phyloP scores from a whole-genome alignment of 495 filamentous ascomycete species.

The Eremomyces bilateralis region DNA sequence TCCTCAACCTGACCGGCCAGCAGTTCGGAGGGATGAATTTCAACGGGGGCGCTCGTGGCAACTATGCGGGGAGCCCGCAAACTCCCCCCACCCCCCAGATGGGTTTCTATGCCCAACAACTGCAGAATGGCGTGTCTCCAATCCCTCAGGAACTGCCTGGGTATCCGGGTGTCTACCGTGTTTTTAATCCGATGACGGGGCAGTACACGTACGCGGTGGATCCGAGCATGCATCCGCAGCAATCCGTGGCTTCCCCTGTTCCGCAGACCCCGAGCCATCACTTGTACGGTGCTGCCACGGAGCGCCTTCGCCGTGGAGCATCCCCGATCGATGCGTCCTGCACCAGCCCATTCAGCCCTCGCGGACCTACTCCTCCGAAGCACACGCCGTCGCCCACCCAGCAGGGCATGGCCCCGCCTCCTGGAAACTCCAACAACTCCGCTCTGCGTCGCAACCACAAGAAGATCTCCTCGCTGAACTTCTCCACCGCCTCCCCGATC shows the following conservation, averaged over 20 bases:
- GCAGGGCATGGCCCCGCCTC: constrained; percentile 42
- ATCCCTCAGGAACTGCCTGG: constrained; percentile 42
- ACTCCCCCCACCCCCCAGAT: constrained; percentile 24
- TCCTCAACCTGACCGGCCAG: constrained; percentile 28
- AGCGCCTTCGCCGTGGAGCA: constrained; percentile 56
- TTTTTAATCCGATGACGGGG: constrained; percentile 64
- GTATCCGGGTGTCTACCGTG: constrained; percentile 53
- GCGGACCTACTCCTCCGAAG: constrained; percentile 50
- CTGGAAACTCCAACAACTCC: constrained; percentile 59
- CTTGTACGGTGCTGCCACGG: constrained; percentile 13
- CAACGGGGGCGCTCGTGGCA: constrained; percentile 19
- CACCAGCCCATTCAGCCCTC: constrained; percentile 25
- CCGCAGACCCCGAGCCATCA: constrained; percentile 14
- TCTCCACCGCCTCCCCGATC: constrained; percentile 30
- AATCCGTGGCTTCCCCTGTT: constrained; percentile 15
- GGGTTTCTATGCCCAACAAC: constrained; percentile 43
- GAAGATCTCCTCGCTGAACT: constrained; percentile 48
- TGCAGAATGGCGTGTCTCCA: constrained; percentile 53
- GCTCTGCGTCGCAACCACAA: constrained; percentile 91
- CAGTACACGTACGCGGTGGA: constrained; percentile 57
- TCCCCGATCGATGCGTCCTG: constrained; percentile 41
- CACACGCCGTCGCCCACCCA: constrained; percentile 35
- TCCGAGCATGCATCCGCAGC: constrained; percentile 20
- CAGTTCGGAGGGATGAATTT: constrained; percentile 61
- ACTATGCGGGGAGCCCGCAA: constrained; percentile 17